Evolutionary conservation across 371 early-diverging fungal genomes (phyloP).

Genomic region (Mortierella sp.): DNA sequence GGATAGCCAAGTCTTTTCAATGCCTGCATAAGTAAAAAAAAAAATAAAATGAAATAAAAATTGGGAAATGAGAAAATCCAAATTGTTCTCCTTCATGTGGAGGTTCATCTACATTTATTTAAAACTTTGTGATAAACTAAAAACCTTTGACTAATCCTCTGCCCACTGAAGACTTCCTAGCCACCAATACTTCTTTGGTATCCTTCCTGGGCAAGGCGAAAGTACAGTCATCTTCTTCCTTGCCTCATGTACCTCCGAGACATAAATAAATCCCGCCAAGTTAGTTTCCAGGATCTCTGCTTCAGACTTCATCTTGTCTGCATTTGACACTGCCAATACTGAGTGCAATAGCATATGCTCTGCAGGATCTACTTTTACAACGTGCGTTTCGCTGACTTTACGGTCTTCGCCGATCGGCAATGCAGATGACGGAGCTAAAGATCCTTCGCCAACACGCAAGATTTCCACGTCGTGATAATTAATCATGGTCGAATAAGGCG

Average conservation of each 20-base stretch:
- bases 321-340: constrained; percentile 86
- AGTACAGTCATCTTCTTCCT: constrained; percentile 85
- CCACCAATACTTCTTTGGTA: constrained; percentile 86
- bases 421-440: constrained; percentile 91
- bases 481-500: constrained; percentile 87
- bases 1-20: constrained; percentile 50
- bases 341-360: constrained; percentile 86
- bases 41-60: no score
- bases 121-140: no score
- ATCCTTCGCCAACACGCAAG: constrained; percentile 87
- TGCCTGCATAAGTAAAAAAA: constrained; percentile 27
- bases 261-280: constrained; percentile 90
- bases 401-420: constrained; percentile 92
- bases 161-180: constrained; percentile 93
- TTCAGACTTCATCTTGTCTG: constrained; percentile 69
- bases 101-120: no score
- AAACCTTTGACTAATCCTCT: constrained; percentile 72
- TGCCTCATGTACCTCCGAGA: constrained; percentile 87
- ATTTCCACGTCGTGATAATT: constrained; percentile 82
- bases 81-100: no score
- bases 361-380: constrained; percentile 85
- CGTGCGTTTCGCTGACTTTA: constrained; percentile 79
- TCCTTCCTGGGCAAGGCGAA: constrained; percentile 88
- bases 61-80: no score
- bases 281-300: constrained; percentile 75